These are phyloP conservation scores for Plasmodium reichenowi DNA, from an alignment of 169 alveolate species.

Conservation along the genomic window DNA sequence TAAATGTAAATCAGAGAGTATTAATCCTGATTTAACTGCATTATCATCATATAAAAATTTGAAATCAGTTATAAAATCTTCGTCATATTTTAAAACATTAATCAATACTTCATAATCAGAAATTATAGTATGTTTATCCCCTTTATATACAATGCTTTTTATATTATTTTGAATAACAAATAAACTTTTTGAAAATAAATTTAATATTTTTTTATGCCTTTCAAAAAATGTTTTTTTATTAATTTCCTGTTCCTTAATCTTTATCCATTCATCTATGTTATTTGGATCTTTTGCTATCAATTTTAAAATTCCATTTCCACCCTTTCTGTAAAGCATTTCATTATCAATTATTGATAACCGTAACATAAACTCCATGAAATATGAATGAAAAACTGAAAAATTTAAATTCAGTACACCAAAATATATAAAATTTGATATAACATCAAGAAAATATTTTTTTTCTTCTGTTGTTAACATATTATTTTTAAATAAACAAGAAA, in stretches of 20 bases:
- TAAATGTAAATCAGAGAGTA: slow-evolving; percentile 82
- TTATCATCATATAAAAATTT: slow-evolving; percentile 77
- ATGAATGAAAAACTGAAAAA: slow-evolving; percentile 85
- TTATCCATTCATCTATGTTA: slow-evolving; percentile 63
- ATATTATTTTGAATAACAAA: slow-evolving; percentile 71
- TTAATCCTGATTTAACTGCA: slow-evolving; percentile 80
- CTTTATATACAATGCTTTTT: slow-evolving; percentile 43
- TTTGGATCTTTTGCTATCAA: slow-evolving; percentile 71
- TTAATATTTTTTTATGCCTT: slow-evolving; percentile 70
- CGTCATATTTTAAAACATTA: slow-evolving; percentile 72
- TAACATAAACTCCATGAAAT: slow-evolving; percentile 80
- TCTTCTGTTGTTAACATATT: slow-evolving; percentile 75
- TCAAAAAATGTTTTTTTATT: slow-evolving; percentile 59
- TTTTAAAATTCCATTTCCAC: slow-evolving; percentile 77
- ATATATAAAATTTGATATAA: slow-evolving; percentile 82
- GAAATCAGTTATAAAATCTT: slow-evolving; percentile 77
- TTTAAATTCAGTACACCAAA: slow-evolving; percentile 85
- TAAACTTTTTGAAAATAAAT: slow-evolving; percentile 52
- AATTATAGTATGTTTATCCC: slow-evolving; percentile 68
- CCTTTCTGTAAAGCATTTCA: slow-evolving; percentile 76
- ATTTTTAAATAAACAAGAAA: slow-evolving; percentile 17
- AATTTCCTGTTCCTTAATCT: slow-evolving; percentile 61
- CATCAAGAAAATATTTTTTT: slow-evolving; percentile 81
- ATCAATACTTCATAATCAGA: slow-evolving; percentile 69
- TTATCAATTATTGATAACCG: slow-evolving; percentile 78